phyloP scores from a whole-genome alignment of 139 green algal species.

The Coccomyxa sp. region DNA sequence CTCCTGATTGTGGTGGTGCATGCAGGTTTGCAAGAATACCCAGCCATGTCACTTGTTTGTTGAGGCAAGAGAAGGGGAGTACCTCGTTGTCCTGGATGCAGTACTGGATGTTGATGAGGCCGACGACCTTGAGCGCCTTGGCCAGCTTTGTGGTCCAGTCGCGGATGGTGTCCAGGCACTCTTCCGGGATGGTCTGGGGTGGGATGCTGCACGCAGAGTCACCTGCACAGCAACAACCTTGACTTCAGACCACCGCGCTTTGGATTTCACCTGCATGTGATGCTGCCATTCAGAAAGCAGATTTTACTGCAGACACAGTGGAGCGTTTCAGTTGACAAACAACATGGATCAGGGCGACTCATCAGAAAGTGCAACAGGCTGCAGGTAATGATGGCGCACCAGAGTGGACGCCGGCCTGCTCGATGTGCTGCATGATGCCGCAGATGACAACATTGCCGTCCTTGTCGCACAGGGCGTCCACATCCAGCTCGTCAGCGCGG shows the following conservation, averaged over 20 bases:
- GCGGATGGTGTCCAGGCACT: slow-evolving; percentile 72
- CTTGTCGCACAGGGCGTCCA: slow-evolving; percentile 85
- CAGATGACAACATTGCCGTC: slow-evolving; percentile 96
- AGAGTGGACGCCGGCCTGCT: slow-evolving; percentile 95
- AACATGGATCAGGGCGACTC: too few species aligned
- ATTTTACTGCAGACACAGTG: too few species aligned
- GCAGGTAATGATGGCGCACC: slow-evolving; percentile 24
- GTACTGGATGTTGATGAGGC: slow-evolving; percentile 99
- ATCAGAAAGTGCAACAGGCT: too few species aligned
- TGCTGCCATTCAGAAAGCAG: too few species aligned
- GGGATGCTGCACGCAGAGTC: slow-evolving; percentile 95
- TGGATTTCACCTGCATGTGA: too few species aligned
- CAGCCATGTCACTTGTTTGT: too few species aligned
- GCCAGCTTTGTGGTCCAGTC: slow-evolving; percentile 88
- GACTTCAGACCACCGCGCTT: background rate
- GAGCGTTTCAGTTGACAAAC: too few species aligned
- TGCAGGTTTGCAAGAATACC: too few species aligned
- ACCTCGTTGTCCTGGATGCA: slow-evolving; percentile 73
- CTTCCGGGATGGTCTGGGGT: slow-evolving; percentile 81
- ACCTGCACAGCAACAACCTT: slow-evolving; percentile 20
- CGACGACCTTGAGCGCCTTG: slow-evolving; percentile 85
- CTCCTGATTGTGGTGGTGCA: too few species aligned
- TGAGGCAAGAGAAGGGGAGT: too few species aligned
- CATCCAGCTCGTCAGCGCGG: slow-evolving; percentile 93
- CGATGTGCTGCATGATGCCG: slow-evolving; percentile 99